Conservation (phyloP, 2,329 filamentous ascomycete species). For the Alternaria brassicicola region DNA sequence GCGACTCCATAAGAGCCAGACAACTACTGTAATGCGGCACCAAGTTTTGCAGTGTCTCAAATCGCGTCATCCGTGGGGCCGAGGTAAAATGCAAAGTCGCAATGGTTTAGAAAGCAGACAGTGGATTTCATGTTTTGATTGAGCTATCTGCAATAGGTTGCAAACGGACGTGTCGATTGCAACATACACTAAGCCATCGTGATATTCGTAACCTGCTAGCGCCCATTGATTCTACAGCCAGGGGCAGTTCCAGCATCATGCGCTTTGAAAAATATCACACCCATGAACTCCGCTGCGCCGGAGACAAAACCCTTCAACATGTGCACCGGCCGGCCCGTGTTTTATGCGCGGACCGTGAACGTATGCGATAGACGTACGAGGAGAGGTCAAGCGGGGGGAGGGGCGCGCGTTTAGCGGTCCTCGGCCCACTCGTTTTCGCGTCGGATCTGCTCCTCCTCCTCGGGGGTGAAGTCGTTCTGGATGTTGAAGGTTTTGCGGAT, state of each 20-base stretch:
- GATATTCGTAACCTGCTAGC: conserved; percentile 6
- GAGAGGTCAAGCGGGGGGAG: not conserved
- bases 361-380: not conserved
- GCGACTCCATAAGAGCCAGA: not conserved
- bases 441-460: conserved; percentile 93
- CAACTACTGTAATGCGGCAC: not conserved
- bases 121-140: conserved; percentile 9
- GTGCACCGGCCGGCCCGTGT: conserved; percentile 2
- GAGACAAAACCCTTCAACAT: conserved; percentile 8
- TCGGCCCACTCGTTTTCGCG: conserved; percentile 61
- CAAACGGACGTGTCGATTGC: conserved; percentile 9
- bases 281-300: conserved; percentile 20
- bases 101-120: not conserved
- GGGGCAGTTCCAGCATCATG: conserved; percentile 6
- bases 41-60: not conserved
- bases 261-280: conserved; percentile 7
- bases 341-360: conserved; percentile 1
- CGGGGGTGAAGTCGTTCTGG: conserved; percentile 97
- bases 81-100: conserved; percentile 1
- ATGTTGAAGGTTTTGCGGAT: conserved; percentile 99
- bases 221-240: not conserved
- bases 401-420: conserved; percentile 40
- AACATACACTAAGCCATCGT: conserved; percentile 1
- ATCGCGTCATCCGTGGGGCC: conserved; percentile 12
- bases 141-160: conserved; percentile 2